These are phyloP conservation scores for Pecoramyces ruminantium DNA, from an alignment of 192 early-diverging fungal species.

Conservation along the genomic window DNA sequence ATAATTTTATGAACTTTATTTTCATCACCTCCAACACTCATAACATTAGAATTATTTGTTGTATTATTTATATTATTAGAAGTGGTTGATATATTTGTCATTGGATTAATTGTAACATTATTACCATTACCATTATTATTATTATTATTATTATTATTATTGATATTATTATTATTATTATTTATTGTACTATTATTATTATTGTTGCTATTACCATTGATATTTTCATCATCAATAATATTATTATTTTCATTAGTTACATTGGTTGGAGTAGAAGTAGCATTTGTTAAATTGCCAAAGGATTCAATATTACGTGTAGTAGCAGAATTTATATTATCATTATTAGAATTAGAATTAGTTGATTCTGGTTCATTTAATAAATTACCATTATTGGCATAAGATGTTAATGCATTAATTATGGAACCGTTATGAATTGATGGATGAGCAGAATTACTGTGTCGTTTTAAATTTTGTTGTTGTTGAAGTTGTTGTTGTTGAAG, in stretches of 20 bases:
- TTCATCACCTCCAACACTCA: background rate
- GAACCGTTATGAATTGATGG: background rate
- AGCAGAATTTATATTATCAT: background rate
- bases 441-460: background rate
- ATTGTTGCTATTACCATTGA: too few relatives aligned
- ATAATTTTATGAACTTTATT: background rate
- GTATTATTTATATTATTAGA: background rate
- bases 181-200: too few relatives aligned
- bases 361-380: background rate
- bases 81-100: too few relatives aligned
- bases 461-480: background rate
- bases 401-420: background rate
- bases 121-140: too few relatives aligned
- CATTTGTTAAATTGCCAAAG: too few relatives aligned
- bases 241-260: too few relatives aligned
- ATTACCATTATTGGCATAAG: background rate
- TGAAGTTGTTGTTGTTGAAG: background rate
- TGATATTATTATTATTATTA: too few relatives aligned
- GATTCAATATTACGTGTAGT: too few relatives aligned
- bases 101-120: too few relatives aligned
- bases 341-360: background rate
- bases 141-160: too few relatives aligned
- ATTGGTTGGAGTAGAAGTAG: too few relatives aligned
- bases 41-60: background rate
- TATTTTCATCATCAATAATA: too few relatives aligned